Conservation (phyloP, 2,329 filamentous ascomycete species). For the Penicillium sp. region DNA sequence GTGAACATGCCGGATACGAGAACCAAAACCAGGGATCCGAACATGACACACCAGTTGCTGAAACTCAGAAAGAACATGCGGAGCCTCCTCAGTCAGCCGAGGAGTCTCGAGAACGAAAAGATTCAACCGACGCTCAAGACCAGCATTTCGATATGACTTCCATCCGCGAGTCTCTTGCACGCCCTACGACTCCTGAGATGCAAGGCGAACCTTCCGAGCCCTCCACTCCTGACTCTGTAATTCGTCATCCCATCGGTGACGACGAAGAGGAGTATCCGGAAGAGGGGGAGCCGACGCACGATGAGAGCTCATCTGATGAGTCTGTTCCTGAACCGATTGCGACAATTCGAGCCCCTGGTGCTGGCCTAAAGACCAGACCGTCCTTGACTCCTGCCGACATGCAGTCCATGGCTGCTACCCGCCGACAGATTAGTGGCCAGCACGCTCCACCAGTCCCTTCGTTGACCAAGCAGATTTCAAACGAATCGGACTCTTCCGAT, state of each 20-base stretch:
- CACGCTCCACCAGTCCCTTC: conserved; percentile 43
- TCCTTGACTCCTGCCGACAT: conserved; percentile 86
- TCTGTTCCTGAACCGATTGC: conserved; percentile 78
- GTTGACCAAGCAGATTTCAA: conserved; percentile 25
- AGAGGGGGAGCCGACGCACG: conserved; percentile 18
- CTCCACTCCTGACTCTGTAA: conserved; percentile 83
- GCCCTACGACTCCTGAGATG: conserved; percentile 53
- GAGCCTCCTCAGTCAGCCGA: conserved; percentile 23
- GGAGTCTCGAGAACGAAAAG: conserved; percentile 40
- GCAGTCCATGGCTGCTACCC: conserved; percentile 78
- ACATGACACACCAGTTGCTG: conserved; percentile 35
- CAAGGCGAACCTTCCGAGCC: conserved; percentile 60
- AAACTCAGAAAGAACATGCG: background rate
- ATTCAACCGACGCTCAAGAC: conserved; percentile 13
- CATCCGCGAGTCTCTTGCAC: conserved; percentile 40
- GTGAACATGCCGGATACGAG: conserved; percentile 12
- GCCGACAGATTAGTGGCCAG: conserved; percentile 80
- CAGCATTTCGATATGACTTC: conserved; percentile 37
- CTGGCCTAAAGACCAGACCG: conserved; percentile 81
- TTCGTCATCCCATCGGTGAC: conserved; percentile 66
- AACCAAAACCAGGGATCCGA: conserved; percentile 32
- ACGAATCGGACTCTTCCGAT: conserved; percentile 21
- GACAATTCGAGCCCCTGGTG: conserved; percentile 84
- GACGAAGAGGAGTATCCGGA: conserved; percentile 6
- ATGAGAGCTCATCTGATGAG: conserved; percentile 44